Percentiles rank a stretch among this genome's conserved stretches.
Conservation (phyloP, 805 yeast genomes). For the Millerozyma acaciae region DNA sequence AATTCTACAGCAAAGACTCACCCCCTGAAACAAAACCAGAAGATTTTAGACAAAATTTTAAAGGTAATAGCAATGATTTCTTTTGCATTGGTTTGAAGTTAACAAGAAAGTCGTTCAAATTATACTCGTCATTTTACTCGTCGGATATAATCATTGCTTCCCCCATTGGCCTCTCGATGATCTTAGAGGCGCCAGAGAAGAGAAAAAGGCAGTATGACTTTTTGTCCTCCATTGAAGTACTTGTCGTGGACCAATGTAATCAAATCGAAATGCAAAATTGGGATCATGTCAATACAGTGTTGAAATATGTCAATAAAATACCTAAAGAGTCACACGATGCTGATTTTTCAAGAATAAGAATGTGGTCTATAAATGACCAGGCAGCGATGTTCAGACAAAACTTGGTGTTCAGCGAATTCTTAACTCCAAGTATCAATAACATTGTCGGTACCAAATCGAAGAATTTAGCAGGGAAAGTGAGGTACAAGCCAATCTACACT, state of each 20-base stretch:
- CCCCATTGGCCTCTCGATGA: conserved; percentile 78
- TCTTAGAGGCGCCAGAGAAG: conserved; percentile 59
- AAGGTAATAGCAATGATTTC: conserved; percentile 88
- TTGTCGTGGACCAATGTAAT: conserved; percentile 78
- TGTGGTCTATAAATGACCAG: conserved; percentile 89
- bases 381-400: conserved; percentile 72
- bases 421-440: conserved; percentile 78
- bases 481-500: conserved; percentile 46
- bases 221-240: conserved; percentile 80
- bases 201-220: conserved; percentile 71
- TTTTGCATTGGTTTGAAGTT: conserved; percentile 89
- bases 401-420: conserved; percentile 66
- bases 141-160: conserved; percentile 88
- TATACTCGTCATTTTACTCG: conserved; percentile 78
- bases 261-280: conserved; percentile 90
- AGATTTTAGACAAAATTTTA: conserved; percentile 75
- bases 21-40: conserved; percentile 64
- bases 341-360: conserved; percentile 86
- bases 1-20: conserved; percentile 55
- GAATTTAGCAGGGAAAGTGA: conserved; percentile 59
- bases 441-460: conserved; percentile 42
- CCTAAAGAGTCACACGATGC: conserved; percentile 77
- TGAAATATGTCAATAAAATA: conserved; percentile 66
- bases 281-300: conserved; percentile 69
- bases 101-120: conserved; percentile 80